These are phyloP conservation scores for Xanthoceras sorbifolium DNA, from an alignment of 345 rosid genomes.

Conservation along the genomic window DNA sequence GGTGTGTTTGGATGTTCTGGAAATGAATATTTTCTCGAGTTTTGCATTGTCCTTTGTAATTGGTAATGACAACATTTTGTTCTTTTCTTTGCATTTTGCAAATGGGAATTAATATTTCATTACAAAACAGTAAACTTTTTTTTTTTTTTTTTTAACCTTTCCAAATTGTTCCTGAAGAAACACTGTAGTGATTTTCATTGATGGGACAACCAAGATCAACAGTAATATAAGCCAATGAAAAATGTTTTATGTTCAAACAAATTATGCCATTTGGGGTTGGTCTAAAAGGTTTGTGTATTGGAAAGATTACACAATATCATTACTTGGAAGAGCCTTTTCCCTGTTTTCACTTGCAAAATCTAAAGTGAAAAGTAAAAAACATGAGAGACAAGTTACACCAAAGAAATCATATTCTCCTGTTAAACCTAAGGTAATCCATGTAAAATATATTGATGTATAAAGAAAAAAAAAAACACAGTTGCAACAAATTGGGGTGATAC, in stretches of 20 bases:
- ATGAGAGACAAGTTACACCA: not conserved
- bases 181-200: not conserved
- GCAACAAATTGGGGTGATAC: not conserved
- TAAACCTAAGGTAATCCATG: not conserved
- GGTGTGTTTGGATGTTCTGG: not conserved
- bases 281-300: slow-evolving; percentile 1
- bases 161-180: too few relatives aligned
- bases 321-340: not conserved
- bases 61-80: not conserved
- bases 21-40: slow-evolving; percentile 15
- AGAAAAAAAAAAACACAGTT: not conserved
- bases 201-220: not conserved
- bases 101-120: not conserved
- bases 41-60: slow-evolving; percentile 1
- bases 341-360: not conserved
- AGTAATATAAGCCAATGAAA: not conserved
- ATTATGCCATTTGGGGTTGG: slow-evolving; percentile 1
- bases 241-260: slow-evolving; percentile 3
- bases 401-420: not conserved
- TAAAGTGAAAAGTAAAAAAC: not conserved
- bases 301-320: not conserved
- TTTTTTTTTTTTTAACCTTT: too few relatives aligned
- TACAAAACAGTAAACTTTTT: too few relatives aligned
- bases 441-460: too few relatives aligned
- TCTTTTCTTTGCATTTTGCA: not conserved